Conservation (phyloP, 192 early-diverging fungal genomes). For the Diversispora eburnea region DNA sequence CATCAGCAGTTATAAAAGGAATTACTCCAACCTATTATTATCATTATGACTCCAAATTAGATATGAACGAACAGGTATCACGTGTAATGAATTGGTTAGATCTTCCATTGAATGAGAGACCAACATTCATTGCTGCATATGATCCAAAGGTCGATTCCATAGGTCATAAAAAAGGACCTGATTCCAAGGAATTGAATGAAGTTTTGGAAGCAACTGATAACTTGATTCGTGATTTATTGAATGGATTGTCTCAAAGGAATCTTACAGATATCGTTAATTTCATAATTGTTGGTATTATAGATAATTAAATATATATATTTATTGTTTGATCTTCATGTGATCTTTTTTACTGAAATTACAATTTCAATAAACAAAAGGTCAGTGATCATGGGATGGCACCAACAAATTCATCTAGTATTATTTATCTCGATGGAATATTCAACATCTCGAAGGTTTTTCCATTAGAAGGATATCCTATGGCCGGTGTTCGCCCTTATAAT, state of each 20-base stretch:
- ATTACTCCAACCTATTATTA: constrained; percentile 63
- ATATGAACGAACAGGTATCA: constrained; percentile 54
- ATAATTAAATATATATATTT: not conserved
- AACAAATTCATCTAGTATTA: constrained; percentile 40
- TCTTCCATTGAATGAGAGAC: constrained; percentile 60
- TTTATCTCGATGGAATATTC: constrained; percentile 75
- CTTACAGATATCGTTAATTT: constrained; percentile 12
- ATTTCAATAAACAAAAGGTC: constrained; percentile 36
- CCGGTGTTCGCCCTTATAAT: constrained; percentile 56
- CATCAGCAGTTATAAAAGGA: constrained; percentile 52
- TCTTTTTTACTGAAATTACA: not conserved
- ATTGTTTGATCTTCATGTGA: not conserved
- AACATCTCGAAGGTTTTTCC: constrained; percentile 49
- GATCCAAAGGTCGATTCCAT: constrained; percentile 74
- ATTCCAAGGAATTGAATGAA: constrained; percentile 61
- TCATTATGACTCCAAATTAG: constrained; percentile 45
- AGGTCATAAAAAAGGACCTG: constrained; percentile 72
- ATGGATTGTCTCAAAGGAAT: not conserved
- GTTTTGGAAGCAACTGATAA: constrained; percentile 53
- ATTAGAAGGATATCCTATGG: constrained; percentile 62
- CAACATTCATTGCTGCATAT: constrained; percentile 74
- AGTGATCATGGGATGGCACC: constrained; percentile 92
- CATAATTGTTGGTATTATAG: constrained; percentile 1
- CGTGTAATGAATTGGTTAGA: constrained; percentile 76
- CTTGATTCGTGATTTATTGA: not conserved